Percentiles rank a stretch among this genome's conserved stretches.
Conservation (phyloP, 1,139 yeast species). For the Ogataea hybrid region DNA sequence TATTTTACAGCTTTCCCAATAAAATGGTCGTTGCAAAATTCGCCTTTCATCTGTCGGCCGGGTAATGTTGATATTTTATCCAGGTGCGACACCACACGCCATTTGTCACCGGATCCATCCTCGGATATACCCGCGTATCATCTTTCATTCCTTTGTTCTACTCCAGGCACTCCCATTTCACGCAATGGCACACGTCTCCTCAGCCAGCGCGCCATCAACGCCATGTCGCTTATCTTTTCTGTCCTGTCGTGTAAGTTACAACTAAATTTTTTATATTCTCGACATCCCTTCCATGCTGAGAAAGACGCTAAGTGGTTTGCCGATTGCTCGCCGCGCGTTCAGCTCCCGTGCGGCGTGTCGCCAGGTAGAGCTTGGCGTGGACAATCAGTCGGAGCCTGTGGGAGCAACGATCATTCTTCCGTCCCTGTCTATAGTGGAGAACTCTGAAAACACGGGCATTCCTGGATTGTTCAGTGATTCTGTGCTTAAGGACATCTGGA, state of each 20-base stretch:
- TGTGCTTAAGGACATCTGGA: constrained; percentile 61
- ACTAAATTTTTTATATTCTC: constrained; percentile 4
- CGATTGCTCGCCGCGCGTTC: constrained; percentile 3
- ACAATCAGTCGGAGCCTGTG: neutral
- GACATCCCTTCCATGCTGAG: constrained; percentile 3
- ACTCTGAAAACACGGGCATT: constrained; percentile 19
- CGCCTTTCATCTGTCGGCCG: constrained; percentile 12
- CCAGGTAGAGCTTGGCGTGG: constrained; percentile 7
- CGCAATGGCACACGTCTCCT: too few species aligned
- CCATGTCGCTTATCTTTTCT: neutral
- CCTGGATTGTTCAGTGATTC: constrained; percentile 51
- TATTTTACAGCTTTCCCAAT: constrained; percentile 15
- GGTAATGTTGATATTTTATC: constrained; percentile 7
- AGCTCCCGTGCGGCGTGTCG: neutral
- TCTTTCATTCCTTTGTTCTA: too few species aligned
- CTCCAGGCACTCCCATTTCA: too few species aligned
- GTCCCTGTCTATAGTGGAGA: constrained; percentile 20
- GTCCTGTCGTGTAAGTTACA: constrained; percentile 1
- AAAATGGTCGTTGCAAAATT: constrained; percentile 15
- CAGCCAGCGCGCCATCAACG: neutral
- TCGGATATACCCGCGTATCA: too few species aligned
- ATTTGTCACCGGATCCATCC: neutral
- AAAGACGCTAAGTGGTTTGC: neutral
- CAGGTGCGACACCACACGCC: neutral
- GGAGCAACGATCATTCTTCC: constrained; percentile 23